Base-by-base conservation (phyloP, 2,329 filamentous ascomycete genomes). In the Leptographium lundbergii region DNA sequence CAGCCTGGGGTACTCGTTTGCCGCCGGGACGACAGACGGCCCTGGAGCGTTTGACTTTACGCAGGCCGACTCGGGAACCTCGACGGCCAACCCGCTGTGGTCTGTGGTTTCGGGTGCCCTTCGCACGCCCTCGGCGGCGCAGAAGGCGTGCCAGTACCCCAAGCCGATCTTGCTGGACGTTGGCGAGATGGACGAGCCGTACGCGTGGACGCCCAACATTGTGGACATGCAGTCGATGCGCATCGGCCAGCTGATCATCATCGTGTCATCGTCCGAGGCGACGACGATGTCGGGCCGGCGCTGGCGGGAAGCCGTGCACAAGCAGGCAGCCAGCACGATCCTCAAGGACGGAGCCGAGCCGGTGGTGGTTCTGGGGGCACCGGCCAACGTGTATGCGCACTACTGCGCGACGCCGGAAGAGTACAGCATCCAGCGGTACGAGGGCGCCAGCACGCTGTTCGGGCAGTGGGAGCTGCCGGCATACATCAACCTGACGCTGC, bases 11-110 rank as follows among this genome's bases (percentile, higher is more conserved):
- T 95, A 94, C 69, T 91, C 88, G 0, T 97, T 97, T 69, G 92
- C 92, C 0, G 92, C 89, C 1, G 92, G 92, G 13, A 97, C 92
- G 0, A 89, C 89, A 0, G 92, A 97, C 69, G 90, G 92, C 6
- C 91, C 92, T 0, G 92, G 92, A 0, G 85, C 84, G 0, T 95
- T 96, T 67, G 92, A 97, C 71, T 96, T 97, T 69, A 91, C 88
- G 19, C 91, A 96, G 70, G 88, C 85, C 63, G 83, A 89, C 66
- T 85, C 86, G 0, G 85, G 86, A 29, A 74, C 78, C 5, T 86
- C 90, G 0, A 80, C 85, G 61, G 73, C 76, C 25, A 91, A 88
- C 63, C 88, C 88, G 0, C 71, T 96, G 19, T 96, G 91, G 91
- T 78, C 79, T 42, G 73, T 88, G 10, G 86, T 94, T 22, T 82